Evolutionary conservation across 192 early-diverging fungal genomes (phyloP).

Genomic region (Gryganskiella cystojenkinii): DNA sequence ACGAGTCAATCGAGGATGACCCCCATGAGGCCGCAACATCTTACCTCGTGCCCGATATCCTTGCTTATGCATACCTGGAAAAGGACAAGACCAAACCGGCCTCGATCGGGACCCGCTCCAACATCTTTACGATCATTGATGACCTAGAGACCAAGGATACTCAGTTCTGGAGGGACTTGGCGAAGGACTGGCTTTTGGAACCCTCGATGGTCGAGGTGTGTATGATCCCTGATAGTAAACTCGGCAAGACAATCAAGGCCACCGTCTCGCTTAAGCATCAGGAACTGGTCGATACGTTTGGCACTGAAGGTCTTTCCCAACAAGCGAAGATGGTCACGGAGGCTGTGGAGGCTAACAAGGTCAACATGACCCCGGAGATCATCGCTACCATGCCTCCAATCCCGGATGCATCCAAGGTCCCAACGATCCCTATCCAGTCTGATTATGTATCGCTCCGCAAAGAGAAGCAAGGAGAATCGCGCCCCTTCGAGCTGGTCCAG

Average conservation of each 20-base stretch:
- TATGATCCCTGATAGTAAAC: constrained; percentile 61
- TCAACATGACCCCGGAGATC: constrained; percentile 53
- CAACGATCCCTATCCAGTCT: constrained; percentile 50
- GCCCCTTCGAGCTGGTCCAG: constrained; percentile 66
- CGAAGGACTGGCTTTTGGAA: constrained; percentile 66
- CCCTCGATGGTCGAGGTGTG: constrained; percentile 65
- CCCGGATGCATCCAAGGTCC: constrained; percentile 67
- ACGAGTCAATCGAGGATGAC: constrained; percentile 61
- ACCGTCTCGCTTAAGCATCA: constrained; percentile 54
- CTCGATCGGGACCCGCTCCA: constrained; percentile 64
- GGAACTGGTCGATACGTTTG: constrained; percentile 49
- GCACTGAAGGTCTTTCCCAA: constrained; percentile 60
- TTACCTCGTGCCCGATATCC: constrained; percentile 65
- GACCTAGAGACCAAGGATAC: constrained; percentile 60
- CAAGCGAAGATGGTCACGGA: constrained; percentile 43
- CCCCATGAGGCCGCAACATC: constrained; percentile 69
- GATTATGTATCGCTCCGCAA: constrained; percentile 28
- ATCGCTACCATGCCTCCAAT: constrained; percentile 72
- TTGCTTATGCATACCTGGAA: constrained; percentile 64
- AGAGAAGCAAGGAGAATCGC: constrained; percentile 14
- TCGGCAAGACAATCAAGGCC: constrained; percentile 60
- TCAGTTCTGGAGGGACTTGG: constrained; percentile 66
- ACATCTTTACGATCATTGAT: constrained; percentile 66
- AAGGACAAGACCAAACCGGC: constrained; percentile 54
- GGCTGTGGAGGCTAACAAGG: constrained; percentile 49